These are phyloP conservation scores for Syzygium oleosum DNA, from an alignment of 345 rosid genomes.

Conservation along the genomic window DNA sequence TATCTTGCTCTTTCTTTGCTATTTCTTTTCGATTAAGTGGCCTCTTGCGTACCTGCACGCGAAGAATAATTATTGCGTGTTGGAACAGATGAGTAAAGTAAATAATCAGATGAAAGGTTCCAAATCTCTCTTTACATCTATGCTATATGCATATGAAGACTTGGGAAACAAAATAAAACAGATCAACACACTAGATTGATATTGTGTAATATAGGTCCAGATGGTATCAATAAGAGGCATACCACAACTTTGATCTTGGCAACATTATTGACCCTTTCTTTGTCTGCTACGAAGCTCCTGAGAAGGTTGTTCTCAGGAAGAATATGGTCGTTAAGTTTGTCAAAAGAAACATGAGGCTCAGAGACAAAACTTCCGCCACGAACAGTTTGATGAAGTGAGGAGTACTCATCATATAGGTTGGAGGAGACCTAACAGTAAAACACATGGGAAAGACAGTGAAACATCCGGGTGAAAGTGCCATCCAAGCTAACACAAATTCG, in stretches of 20 bases:
- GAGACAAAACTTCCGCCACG: constrained; percentile 22
- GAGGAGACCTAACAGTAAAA: constrained; percentile 5
- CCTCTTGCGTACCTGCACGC: constrained; percentile 42
- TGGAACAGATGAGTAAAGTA: not conserved
- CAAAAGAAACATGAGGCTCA: constrained; percentile 14
- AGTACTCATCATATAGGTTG: constrained; percentile 8
- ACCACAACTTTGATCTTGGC: constrained; percentile 69
- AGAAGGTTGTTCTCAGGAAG: constrained; percentile 27
- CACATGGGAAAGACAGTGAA: not conserved
- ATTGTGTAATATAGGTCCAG: not conserved
- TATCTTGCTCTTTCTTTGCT: constrained; percentile 48
- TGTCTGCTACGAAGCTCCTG: constrained; percentile 38
- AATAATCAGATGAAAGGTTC: not conserved
- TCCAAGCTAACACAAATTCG: not conserved
- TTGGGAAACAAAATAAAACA: not conserved
- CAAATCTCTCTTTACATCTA: not conserved
- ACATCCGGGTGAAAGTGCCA: not conserved
- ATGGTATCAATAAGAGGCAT: not conserved
- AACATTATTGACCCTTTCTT: constrained; percentile 39
- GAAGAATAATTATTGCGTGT: not conserved
- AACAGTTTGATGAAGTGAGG: constrained; percentile 13
- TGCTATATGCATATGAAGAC: not conserved
- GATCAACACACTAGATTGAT: not conserved
- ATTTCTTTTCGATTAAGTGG: constrained; percentile 48
- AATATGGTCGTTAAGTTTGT: constrained; percentile 9